Percentiles rank a stretch among this genome's conserved stretches.
phyloP scores from a whole-genome alignment of 129 eudicot species.

The Oenanthe sinensis region DNA sequence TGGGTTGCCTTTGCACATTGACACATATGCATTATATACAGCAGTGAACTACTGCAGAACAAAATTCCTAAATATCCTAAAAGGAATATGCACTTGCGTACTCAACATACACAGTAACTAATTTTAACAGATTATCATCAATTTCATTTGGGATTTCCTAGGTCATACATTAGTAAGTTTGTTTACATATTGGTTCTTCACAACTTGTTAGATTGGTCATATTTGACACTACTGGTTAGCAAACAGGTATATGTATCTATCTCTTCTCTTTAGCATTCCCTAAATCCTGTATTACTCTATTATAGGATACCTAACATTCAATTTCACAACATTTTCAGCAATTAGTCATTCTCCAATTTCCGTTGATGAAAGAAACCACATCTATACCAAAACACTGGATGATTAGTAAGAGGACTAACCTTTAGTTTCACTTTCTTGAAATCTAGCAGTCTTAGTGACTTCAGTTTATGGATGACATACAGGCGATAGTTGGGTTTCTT shows the following conservation, averaged over 20 bases:
- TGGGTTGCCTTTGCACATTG: no score
- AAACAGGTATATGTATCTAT: not conserved
- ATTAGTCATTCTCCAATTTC: not conserved
- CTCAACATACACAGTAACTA: not conserved
- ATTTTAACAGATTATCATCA: not conserved
- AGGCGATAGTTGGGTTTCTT: constrained; percentile 90
- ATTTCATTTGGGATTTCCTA: not conserved
- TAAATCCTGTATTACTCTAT: not conserved
- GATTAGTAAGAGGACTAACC: constrained; percentile 34
- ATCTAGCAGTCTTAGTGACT: constrained; percentile 76
- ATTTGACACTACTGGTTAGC: not conserved
- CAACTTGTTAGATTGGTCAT: not conserved
- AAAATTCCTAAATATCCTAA: no score
- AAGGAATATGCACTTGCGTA: no score
- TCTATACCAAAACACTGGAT: not conserved
- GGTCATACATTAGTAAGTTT: not conserved
- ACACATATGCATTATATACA: no score
- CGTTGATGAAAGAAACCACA: not conserved
- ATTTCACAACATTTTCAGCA: not conserved
- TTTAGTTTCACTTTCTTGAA: constrained; percentile 90
- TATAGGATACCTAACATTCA: not conserved
- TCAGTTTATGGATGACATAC: constrained; percentile 88
- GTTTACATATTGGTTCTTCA: not conserved
- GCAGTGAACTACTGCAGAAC: no score
- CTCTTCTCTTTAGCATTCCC: not conserved